Evolutionary conservation across 306 rosid genomes (phyloP).

Genomic region (Vigna nakashimae): DNA sequence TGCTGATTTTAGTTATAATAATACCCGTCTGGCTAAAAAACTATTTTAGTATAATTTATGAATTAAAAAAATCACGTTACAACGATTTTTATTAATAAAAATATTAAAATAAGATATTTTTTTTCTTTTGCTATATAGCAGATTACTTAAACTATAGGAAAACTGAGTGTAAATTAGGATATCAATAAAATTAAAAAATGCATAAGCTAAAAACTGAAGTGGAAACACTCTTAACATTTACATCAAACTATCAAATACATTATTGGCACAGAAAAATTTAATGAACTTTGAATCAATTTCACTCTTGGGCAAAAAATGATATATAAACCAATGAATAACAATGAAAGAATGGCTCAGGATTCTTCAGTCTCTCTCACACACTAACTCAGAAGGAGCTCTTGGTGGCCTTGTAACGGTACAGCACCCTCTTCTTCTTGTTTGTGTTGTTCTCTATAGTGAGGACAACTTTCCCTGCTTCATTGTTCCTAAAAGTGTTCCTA

Average conservation of each 20-base stretch:
- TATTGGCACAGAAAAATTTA: not conserved
- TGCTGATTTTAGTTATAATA: no score
- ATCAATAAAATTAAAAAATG: not conserved
- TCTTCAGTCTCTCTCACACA: constrained; percentile 27
- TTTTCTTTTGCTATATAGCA: no score
- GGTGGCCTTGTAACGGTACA: constrained; percentile 57
- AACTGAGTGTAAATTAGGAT: not conserved
- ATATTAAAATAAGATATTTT: no score
- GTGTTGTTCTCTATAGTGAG: constrained; percentile 53
- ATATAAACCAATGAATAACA: constrained; percentile 18
- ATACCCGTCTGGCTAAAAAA: no score
- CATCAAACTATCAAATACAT: not conserved
- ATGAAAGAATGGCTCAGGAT: constrained; percentile 31
- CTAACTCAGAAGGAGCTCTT: constrained; percentile 36
- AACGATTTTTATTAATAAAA: no score
- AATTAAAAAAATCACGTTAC: no score
- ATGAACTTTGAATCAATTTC: constrained; percentile 26
- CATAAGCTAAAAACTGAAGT: not conserved
- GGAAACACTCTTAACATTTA: not conserved
- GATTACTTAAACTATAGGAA: not conserved
- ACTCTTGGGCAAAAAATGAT: not conserved
- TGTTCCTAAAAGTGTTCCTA: constrained; percentile 58
- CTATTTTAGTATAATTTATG: no score
- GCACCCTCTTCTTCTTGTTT: constrained; percentile 54
- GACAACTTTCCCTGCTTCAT: constrained; percentile 55